Evolutionary conservation across 75 land plant species (phyloP), one percentile per base, ranked within the genome.

Genomic region (Sequoiadendron giganteum): DNA sequence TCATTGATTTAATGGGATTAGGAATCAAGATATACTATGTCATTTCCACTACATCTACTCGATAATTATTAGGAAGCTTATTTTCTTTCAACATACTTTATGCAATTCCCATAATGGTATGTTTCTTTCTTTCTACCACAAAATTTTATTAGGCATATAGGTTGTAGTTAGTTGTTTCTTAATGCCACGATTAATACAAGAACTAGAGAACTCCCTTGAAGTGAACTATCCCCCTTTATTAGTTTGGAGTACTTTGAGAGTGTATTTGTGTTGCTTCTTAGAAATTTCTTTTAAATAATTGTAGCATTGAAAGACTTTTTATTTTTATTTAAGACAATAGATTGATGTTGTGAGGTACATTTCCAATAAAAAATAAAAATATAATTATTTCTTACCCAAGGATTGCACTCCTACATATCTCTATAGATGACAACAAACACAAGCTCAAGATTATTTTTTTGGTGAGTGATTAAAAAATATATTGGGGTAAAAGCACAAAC

Each of bases 71-170:
- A 0, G 91, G 89, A 9, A 90, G 76, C 2, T 40, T 28, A 47
- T 84, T 88, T 8, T 1, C 81, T 0, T 85, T 38, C 75, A 90
- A 32, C 87, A 90, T 90, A 47, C 73, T 85, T 49, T 43, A 32
- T 18, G 87, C 89, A 79, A 86, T 78, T 84, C 88, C 87, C 47
- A 90, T 72, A 39, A 90, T 52, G 42, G 86, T 73, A 10, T 47
- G 34, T 65, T 87, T 87, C 65, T 89, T 86, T 47, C 85, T 34
- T 89, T 89, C 87, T 25, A 72, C 61, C 2, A 89, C 85, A 32
- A 84, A 83, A 87, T 90, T 90, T 85, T 90, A 84, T 76, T 87
- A 73, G 91, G 91, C n/a, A 1, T 0, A 36, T n/a, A n/a, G n/a
- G n/a, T n/a, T n/a, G n/a, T n/a, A n/a, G n/a, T n/a, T n/a, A n/a